A percentile compares a stretch with the other conserved stretches of the same genome.
Conservation (phyloP, 2,329 filamentous ascomycete species). For the Fusarium sp. region DNA sequence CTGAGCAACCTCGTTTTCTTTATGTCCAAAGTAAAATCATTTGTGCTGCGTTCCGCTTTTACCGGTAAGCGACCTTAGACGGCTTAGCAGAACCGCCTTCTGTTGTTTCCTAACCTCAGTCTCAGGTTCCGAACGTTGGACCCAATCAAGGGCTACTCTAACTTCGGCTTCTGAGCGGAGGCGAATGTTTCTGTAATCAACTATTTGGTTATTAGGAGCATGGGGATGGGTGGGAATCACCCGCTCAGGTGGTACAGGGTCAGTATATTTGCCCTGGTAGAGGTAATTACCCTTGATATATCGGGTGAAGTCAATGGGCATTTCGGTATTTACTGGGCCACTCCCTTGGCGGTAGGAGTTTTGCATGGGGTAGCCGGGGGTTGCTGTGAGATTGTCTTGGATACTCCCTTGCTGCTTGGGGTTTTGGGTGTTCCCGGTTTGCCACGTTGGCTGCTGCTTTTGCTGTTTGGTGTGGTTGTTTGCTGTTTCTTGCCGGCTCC, state of each 20-base stretch:
- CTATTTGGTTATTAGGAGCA: background rate
- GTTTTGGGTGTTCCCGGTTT: slow-evolving; percentile 10
- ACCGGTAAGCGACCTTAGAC: slow-evolving; percentile 27
- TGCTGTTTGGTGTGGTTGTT: slow-evolving; percentile 1
- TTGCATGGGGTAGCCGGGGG: background rate
- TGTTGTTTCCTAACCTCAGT: slow-evolving; percentile 33
- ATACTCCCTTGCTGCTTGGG: slow-evolving; percentile 11
- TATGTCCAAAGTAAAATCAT: slow-evolving; percentile 16
- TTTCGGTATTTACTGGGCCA: slow-evolving; percentile 4
- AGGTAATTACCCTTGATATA: slow-evolving; percentile 28
- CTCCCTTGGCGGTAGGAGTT: slow-evolving; percentile 20
- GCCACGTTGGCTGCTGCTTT: slow-evolving; percentile 12
- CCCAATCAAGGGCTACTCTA: slow-evolving; percentile 68
- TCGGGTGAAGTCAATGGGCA: slow-evolving; percentile 8
- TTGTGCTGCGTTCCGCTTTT: slow-evolving; percentile 1
- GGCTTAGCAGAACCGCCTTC: slow-evolving; percentile 32
- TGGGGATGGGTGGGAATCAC: slow-evolving; percentile 9
- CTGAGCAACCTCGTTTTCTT: slow-evolving; percentile 13
- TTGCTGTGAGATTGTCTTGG: background rate
- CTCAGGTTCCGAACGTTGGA: slow-evolving; percentile 54
- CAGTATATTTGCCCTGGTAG: background rate
- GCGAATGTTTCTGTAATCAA: slow-evolving; percentile 47
- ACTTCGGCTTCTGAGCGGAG: slow-evolving; percentile 71
- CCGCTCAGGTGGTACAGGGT: slow-evolving; percentile 3
- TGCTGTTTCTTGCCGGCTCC: slow-evolving; percentile 21